A percentile compares a stretch with the other conserved stretches of the same genome.
Conservation (phyloP, 306 rosid species). For the Arachis stenosperma region DNA sequence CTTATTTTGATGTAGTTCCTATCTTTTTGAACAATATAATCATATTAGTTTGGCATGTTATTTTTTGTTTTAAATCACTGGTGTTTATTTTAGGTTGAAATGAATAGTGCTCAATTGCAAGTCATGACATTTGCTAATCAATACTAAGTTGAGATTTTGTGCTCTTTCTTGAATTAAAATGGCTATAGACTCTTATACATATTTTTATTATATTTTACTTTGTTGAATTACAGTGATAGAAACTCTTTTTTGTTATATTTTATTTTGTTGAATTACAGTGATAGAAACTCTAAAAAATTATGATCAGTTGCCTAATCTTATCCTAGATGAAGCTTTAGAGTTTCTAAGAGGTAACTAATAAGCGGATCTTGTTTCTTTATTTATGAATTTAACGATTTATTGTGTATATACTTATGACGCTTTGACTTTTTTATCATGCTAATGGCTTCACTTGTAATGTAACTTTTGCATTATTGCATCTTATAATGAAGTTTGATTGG, state of each 20-base stretch:
- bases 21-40: background rate
- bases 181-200: background rate
- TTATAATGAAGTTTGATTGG: background rate
- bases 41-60: background rate
- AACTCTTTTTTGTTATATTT: constrained; percentile 48
- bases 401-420: background rate
- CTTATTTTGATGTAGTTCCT: background rate
- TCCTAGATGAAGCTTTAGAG: background rate
- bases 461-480: background rate
- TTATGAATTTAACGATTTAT: background rate
- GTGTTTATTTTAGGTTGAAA: background rate
- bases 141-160: background rate
- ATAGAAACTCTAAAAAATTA: constrained; percentile 95
- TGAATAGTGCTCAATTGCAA: background rate
- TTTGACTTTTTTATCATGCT: background rate
- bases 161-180: constrained; percentile 7
- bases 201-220: constrained; percentile 3
- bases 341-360: too few species aligned
- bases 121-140: background rate
- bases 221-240: constrained; percentile 63
- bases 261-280: constrained; percentile 45
- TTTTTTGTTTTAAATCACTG: background rate
- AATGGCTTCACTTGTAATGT: background rate
- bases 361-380: too few species aligned
- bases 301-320: constrained; percentile 93